Conservation (phyloP, 2,329 filamentous ascomycete genomes). For the Mariannaea elegans region DNA sequence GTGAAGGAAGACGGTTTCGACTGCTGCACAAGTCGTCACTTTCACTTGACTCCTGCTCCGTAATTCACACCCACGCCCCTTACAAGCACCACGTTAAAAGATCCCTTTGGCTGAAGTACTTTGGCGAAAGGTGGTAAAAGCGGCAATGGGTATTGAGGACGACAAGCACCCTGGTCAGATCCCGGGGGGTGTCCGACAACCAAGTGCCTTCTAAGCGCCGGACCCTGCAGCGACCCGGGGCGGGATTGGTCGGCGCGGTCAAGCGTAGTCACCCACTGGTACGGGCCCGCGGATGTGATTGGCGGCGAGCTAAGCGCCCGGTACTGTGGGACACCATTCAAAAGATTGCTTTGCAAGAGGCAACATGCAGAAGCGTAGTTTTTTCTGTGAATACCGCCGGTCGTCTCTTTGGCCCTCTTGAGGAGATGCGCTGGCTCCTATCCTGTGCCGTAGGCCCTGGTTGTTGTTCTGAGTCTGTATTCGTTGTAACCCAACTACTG, state of each 20-base stretch:
- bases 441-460: slow-evolving; percentile 24
- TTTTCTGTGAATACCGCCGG: neutral
- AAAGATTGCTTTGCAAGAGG: slow-evolving; percentile 24
- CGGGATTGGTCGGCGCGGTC: slow-evolving; percentile 41
- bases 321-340: slow-evolving; percentile 29
- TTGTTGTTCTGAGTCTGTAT: slow-evolving; percentile 21
- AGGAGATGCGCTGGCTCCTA: slow-evolving; percentile 18
- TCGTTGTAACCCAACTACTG: slow-evolving; percentile 38
- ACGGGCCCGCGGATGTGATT: slow-evolving; percentile 42
- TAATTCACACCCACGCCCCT: neutral
- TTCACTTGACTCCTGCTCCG: neutral
- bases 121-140: slow-evolving; percentile 27
- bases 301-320: slow-evolving; percentile 47
- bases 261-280: slow-evolving; percentile 45
- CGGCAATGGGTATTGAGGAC: too few relatives aligned
- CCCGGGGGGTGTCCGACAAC: slow-evolving; percentile 32
- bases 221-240: slow-evolving; percentile 26
- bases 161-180: slow-evolving; percentile 25
- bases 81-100: neutral
- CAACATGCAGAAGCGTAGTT: slow-evolving; percentile 39
- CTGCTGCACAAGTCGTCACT: neutral
- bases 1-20: neutral
- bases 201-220: slow-evolving; percentile 46
- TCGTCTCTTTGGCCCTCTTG: neutral
- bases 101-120: neutral